Evolutionary conservation across 2,329 filamentous ascomycete genomes (phyloP).

Genomic region (Cordyceps fumosorosea): DNA sequence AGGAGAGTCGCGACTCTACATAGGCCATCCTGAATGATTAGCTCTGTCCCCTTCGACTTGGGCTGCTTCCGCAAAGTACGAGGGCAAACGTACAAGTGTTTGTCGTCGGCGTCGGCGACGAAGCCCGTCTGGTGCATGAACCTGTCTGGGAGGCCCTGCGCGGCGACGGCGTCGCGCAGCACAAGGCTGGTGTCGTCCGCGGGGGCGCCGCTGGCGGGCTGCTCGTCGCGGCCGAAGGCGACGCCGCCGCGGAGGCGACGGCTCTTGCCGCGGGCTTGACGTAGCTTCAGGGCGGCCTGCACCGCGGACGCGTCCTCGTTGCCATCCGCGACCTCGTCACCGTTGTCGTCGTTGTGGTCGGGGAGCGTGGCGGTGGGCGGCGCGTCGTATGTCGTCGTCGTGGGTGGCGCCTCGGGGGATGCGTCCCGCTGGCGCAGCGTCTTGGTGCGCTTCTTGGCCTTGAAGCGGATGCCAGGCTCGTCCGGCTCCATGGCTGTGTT

Average conservation of each 20-base stretch:
- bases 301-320: constrained; percentile 24
- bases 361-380: constrained; percentile 1
- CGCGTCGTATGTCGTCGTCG: constrained; percentile 9
- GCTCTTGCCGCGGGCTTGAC: constrained; percentile 44
- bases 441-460: constrained; percentile 51
- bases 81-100: constrained; percentile 69
- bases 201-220: constrained; percentile 24
- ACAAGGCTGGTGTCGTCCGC: constrained; percentile 23
- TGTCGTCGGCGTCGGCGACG: constrained; percentile 59
- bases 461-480: constrained; percentile 37
- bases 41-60: constrained; percentile 22
- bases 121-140: constrained; percentile 69
- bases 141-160: constrained; percentile 34
- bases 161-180: constrained; percentile 21
- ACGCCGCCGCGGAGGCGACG: constrained; percentile 40
- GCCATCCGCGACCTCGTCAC: too few species aligned
- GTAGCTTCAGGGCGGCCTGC: constrained; percentile 45
- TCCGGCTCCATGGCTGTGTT: not conserved
- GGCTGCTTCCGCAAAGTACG: too few species aligned
- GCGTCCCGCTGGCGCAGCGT: constrained; percentile 46
- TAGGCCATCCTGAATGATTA: constrained; percentile 78
- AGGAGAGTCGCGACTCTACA: constrained; percentile 75
- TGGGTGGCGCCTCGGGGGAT: constrained; percentile 21
- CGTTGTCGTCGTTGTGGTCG: constrained; percentile 11
- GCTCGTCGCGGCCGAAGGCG: constrained; percentile 34